A percentile compares a stretch with the other conserved stretches of the same genome.
Conservation (phyloP, 2,329 filamentous ascomycete genomes). For the Plenodomus tracheiphilus region DNA sequence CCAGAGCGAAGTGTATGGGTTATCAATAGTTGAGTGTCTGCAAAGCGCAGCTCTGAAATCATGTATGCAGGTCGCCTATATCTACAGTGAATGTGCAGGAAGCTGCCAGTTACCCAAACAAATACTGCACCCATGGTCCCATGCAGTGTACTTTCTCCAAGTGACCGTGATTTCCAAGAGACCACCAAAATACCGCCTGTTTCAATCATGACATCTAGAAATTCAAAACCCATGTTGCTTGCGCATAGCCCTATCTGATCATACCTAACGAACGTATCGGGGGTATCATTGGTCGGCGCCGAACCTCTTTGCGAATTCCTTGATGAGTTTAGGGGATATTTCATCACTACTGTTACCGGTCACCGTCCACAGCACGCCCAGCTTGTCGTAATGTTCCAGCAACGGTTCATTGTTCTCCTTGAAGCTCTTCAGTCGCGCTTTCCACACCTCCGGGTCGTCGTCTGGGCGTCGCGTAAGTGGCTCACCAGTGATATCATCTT, state of each 20-base stretch:
- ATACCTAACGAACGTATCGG: not conserved
- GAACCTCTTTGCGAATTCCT: slow-evolving; percentile 81
- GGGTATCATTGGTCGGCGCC: slow-evolving; percentile 32
- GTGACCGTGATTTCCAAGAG: not conserved
- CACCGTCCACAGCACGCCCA: slow-evolving; percentile 84
- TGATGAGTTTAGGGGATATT: slow-evolving; percentile 86
- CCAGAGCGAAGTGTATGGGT: not conserved
- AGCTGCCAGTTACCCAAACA: slow-evolving; percentile 9
- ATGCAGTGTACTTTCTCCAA: slow-evolving; percentile 1
- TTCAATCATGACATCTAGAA: not conserved
- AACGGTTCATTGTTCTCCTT: slow-evolving; percentile 83
- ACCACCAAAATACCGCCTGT: not conserved
- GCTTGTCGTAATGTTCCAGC: slow-evolving; percentile 83
- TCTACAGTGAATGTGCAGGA: slow-evolving; percentile 20
- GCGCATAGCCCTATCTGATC: not conserved
- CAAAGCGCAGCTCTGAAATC: not conserved
- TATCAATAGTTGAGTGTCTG: not conserved
- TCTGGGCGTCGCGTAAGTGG: slow-evolving; percentile 79
- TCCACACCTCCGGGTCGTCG: slow-evolving; percentile 86
- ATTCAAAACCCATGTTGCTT: not conserved
- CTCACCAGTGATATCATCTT: slow-evolving; percentile 91
- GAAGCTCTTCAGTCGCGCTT: slow-evolving; percentile 77
- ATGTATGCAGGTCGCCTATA: slow-evolving; percentile 2
- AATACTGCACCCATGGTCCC: slow-evolving; percentile 1
- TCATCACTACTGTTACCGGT: slow-evolving; percentile 90